Conservation (phyloP, 2,329 filamentous ascomycete genomes). For the Alternaria sp. region DNA sequence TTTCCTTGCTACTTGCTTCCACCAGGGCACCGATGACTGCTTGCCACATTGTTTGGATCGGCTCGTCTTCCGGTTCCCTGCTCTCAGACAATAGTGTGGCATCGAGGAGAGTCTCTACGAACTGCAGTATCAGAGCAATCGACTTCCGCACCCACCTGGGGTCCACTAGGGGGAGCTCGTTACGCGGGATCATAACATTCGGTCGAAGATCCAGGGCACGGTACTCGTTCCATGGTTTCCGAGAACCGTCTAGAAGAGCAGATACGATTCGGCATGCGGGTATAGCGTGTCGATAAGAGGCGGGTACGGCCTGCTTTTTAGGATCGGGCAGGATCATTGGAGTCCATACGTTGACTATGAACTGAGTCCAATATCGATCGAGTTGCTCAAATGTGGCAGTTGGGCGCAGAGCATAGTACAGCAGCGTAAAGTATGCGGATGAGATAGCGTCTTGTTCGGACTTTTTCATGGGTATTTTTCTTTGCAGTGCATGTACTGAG, state of each 20-base stretch:
- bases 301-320: conserved; percentile 4
- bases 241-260: conserved; percentile 70
- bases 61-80: conserved; percentile 48
- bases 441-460: conserved; percentile 68
- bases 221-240: conserved; percentile 76
- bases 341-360: conserved; percentile 71
- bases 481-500: conserved; percentile 38
- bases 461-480: conserved; percentile 69
- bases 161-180: conserved; percentile 86
- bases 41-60: conserved; percentile 68
- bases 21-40: conserved; percentile 69
- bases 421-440: conserved; percentile 71
- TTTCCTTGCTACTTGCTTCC: conserved; percentile 80
- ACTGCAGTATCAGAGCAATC: conserved; percentile 68
- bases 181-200: conserved; percentile 58
- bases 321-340: conserved; percentile 28
- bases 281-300: conserved; percentile 32
- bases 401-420: conserved; percentile 68
- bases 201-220: conserved; percentile 68
- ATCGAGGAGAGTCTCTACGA: conserved; percentile 64
- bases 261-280: conserved; percentile 70
- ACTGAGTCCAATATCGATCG: conserved; percentile 80
- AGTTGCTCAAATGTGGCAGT: conserved; percentile 70
- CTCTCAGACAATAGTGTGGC: conserved; percentile 56
- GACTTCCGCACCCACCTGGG: conserved; percentile 86